Conservation (phyloP, 192 early-diverging fungal genomes). For the Podila horticola region DNA sequence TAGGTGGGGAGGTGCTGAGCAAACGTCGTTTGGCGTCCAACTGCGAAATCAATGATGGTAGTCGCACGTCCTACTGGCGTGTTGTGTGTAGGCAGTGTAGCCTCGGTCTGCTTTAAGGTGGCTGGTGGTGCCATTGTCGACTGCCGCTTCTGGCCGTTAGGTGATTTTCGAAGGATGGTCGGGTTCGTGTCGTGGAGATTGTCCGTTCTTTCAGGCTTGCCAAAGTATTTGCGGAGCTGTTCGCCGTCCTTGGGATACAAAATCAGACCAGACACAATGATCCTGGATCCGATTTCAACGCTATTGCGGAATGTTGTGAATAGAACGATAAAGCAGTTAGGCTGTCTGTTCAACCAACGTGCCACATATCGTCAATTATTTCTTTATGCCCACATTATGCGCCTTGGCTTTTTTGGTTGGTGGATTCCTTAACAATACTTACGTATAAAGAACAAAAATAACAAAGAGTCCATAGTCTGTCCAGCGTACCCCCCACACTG, state of each 20-base stretch:
- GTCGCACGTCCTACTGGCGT: conserved; percentile 16
- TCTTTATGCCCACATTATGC: too few species aligned
- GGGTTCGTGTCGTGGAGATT: conserved; percentile 51
- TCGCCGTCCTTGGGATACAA: conserved; percentile 46
- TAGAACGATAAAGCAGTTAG: too few species aligned
- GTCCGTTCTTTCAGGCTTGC: conserved; percentile 32
- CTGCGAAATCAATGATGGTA: conserved; percentile 37
- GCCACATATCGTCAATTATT: too few species aligned
- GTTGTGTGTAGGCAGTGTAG: conserved; percentile 2
- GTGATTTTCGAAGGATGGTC: conserved; percentile 36
- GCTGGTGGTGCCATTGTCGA: conserved; percentile 9
- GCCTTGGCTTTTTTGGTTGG: too few species aligned
- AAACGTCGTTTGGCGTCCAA: conserved; percentile 27
- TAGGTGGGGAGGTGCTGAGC: conserved; percentile 21
- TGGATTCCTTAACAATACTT: conserved; percentile 3
- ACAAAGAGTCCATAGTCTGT: conserved; percentile 58
- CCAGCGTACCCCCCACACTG: conserved; percentile 57
- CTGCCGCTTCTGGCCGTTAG: conserved; percentile 4
- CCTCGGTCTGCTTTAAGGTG: background rate
- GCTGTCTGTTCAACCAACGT: too few species aligned
- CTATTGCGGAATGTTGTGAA: conserved; percentile 17
- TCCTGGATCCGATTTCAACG: conserved; percentile 45
- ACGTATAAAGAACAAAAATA: conserved; percentile 66
- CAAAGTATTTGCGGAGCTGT: conserved; percentile 38
- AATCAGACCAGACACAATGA: conserved; percentile 53